Evolutionary conservation across 805 yeast species (phyloP), one percentile per base, ranked within the genome.

Genomic region (Sugiyamaella smithiae): DNA sequence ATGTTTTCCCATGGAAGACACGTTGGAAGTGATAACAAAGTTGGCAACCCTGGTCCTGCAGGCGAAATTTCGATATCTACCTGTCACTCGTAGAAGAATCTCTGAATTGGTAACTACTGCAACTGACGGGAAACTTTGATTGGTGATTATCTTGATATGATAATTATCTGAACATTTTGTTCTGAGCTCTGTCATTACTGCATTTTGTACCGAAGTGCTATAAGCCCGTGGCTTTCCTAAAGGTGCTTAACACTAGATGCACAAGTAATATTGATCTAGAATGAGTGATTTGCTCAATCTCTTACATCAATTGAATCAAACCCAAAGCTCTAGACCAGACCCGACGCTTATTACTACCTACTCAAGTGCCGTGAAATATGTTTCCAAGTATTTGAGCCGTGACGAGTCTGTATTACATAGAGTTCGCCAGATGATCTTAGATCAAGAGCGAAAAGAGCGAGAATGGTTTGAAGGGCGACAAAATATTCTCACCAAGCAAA

Each of bases 331-430:
- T 35, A 16, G 19, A 14, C 23, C 43, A 24, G 52, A 56, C 38
- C 60, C 58, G 7, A 40, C 43, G 9, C 24, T 26, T 7, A 53
- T 55, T 8, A 32, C 56, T 5, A 50, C 47, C 4, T 57, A 55
- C 41, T 33, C 50, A 9, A 47, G 40, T 5, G 60, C 60, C 2
- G 35, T 55, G 37, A 53, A 51, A 36, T 55, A 55, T 38, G 43
- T 53, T 17, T 57, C 55, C 11, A 50, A 40, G 14, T 49, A 49
- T 26, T 17, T 54, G 33, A 51, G 51, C 11, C 24, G 25, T 8
- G 46, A 53, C 35, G 54, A 51, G n/a, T 11, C 17, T 7, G 33
- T 46, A 6, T 31, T 53, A 46, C 28, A 26, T 17, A 51, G 54
- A 16, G 26, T 57, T 22, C 29, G 43, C n/a, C 32, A 14, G 22